Conservation (phyloP, 345 rosid species). For the Eucalyptus pumila region DNA sequence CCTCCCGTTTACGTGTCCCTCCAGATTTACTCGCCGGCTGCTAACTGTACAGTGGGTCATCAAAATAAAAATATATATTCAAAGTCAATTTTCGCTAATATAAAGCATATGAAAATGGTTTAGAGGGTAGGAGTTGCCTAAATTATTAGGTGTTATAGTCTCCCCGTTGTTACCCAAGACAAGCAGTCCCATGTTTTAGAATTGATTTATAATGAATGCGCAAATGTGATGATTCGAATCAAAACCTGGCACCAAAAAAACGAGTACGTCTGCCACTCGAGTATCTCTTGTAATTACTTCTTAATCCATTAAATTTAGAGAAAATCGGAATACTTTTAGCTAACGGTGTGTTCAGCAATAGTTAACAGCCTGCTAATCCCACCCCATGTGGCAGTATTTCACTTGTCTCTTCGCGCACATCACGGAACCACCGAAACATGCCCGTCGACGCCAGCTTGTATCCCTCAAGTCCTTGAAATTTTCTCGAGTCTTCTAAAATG, state of each 20-base stretch:
- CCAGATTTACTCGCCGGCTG: too few species aligned
- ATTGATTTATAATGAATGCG: neutral
- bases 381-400: neutral
- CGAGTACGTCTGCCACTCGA: neutral
- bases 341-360: fast-evolving
- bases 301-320: neutral
- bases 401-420: neutral
- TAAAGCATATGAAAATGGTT: neutral
- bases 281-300: neutral
- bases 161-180: neutral
- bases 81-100: neutral
- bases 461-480: fast-evolving
- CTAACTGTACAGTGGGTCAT: too few species aligned
- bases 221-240: neutral
- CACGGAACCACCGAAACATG: neutral
- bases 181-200: neutral
- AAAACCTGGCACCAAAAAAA: too few species aligned
- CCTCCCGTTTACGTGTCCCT: too few species aligned
- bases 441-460: neutral
- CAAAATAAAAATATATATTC: neutral
- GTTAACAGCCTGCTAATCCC: neutral
- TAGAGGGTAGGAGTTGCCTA: neutral
- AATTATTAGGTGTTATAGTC: neutral
- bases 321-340: neutral
- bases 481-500: too few species aligned